phyloP scores from a whole-genome alignment of 768 basidiomycete genomes.

The Ramaria rubella region DNA sequence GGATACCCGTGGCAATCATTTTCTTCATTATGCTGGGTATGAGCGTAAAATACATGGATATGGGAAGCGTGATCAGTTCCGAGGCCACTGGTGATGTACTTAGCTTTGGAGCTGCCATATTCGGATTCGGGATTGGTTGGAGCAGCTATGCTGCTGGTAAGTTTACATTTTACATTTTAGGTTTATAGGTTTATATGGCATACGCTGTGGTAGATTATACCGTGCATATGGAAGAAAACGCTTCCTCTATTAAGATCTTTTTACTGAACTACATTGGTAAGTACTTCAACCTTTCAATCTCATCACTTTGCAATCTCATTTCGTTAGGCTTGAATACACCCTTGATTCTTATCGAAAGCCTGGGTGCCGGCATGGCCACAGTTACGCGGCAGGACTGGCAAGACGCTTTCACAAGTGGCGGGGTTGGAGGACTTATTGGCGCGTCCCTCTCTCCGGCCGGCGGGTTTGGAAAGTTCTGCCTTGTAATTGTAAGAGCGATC shows the following conservation, averaged over 20 bases:
- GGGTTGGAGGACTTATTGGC: constrained; percentile 42
- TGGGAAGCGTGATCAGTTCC: constrained; percentile 15
- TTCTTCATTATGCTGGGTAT: constrained; percentile 30
- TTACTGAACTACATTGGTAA: constrained; percentile 29
- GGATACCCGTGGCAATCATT: constrained; percentile 36
- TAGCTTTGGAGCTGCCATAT: constrained; percentile 30
- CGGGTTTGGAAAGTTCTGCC: constrained; percentile 40
- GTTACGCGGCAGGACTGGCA: constrained; percentile 29
- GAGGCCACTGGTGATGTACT: constrained; percentile 32
- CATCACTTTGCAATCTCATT: background rate
- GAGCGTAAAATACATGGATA: constrained; percentile 22
- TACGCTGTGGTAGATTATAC: constrained; percentile 28
- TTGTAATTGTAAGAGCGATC: constrained; percentile 36
- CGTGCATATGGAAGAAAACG: constrained; percentile 34
- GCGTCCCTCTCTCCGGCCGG: constrained; percentile 34
- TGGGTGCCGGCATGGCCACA: constrained; percentile 41
- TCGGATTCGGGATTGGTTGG: constrained; percentile 37
- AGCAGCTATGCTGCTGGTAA: constrained; percentile 28
- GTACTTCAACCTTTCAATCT: background rate
- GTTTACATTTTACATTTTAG: background rate
- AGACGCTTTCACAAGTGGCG: constrained; percentile 28
- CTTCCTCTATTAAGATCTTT: constrained; percentile 33
- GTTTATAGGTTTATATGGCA: background rate
- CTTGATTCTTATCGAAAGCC: constrained; percentile 35
- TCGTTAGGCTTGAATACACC: constrained; percentile 21